Conservation (phyloP, 169 alveolate genomes). For the Condylostoma magnum region DNA sequence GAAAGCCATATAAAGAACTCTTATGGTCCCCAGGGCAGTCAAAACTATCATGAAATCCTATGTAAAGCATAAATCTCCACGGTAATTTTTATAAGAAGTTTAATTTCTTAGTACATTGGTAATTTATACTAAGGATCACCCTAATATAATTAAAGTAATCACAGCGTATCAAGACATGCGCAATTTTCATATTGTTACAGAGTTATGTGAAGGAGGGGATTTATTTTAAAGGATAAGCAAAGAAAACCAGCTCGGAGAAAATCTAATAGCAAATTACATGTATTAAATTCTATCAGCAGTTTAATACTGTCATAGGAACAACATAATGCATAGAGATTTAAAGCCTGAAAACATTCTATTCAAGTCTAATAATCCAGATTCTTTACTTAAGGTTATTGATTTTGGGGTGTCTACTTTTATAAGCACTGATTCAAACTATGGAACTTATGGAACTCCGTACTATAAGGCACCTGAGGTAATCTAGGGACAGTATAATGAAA, state of each 20-base stretch:
- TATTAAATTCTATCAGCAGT: constrained; percentile 8
- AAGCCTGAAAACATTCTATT: constrained; percentile 80
- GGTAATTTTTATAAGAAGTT: too few species aligned
- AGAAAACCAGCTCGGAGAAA: not conserved
- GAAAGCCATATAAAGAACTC: not conserved
- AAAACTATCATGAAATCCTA: not conserved
- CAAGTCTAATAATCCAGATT: constrained; percentile 39
- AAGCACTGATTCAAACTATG: not conserved
- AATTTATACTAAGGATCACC: too few species aligned
- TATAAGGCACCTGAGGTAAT: constrained; percentile 87
- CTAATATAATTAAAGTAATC: constrained; percentile 51
- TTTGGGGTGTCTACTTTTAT: constrained; percentile 11
- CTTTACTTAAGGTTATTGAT: constrained; percentile 9
- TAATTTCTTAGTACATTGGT: too few species aligned
- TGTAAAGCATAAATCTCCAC: too few species aligned
- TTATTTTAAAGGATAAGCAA: not conserved
- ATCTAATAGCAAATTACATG: not conserved
- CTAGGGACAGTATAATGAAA: constrained; percentile 66
- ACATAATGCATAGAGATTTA: constrained; percentile 70
- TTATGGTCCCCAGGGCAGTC: not conserved
- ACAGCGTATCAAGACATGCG: constrained; percentile 32
- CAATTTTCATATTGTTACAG: constrained; percentile 38
- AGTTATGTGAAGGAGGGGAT: constrained; percentile 44
- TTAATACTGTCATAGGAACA: constrained; percentile 18
- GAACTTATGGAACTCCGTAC: constrained; percentile 85